Base-by-base conservation (phyloP, 176 grass and related monocot species). In the Carex cristatella region DNA sequence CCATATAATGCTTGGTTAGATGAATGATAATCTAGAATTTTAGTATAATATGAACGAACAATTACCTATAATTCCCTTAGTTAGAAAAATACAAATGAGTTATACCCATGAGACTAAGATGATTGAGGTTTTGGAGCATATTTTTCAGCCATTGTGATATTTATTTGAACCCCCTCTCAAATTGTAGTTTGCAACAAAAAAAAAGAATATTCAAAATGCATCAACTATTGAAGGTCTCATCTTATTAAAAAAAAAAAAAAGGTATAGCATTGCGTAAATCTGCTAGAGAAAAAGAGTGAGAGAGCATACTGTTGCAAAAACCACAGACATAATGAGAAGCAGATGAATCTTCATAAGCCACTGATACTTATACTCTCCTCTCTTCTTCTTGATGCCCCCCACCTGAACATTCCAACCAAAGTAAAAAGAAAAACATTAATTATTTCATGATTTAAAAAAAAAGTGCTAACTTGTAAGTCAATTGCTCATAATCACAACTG, bases 301-400 rank as follows among this genome's bases (percentile, higher is more conserved):
- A 40, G 27, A 84, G 85, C 90, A 65, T 91, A 99, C 91, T 88
- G 40, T 99, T 99, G 49, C 92, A 99, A 85, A 99, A 99, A 79
- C 90, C 88, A 85, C 97, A 90, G 87, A 93, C 97, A 69, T 93
- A 83, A 91, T 99, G 97, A 79, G 97, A 93, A 69, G 91, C 97
- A 82, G 90, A 89, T 58, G 97, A 93, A 88, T 99, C 97, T 94
- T 99, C 97, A 86, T 99, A 99, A 88, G 93, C 97, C 97, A 99
- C 57, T 99, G 97, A 57, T 94, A 93, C 68, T 99, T 99, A 79
- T 90, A 99, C 10, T 93, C 97, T 40, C 38, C 38, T 85, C 93
- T 92, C 81, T 99, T 99, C 83, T 99, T 93, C 81, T 99, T 99
- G 70, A 99, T 99, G 83, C 82, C 92, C 63, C 97, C 97, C 87